Conservation (phyloP, 768 basidiomycete genomes). For the Aureoboletus auriporus region DNA sequence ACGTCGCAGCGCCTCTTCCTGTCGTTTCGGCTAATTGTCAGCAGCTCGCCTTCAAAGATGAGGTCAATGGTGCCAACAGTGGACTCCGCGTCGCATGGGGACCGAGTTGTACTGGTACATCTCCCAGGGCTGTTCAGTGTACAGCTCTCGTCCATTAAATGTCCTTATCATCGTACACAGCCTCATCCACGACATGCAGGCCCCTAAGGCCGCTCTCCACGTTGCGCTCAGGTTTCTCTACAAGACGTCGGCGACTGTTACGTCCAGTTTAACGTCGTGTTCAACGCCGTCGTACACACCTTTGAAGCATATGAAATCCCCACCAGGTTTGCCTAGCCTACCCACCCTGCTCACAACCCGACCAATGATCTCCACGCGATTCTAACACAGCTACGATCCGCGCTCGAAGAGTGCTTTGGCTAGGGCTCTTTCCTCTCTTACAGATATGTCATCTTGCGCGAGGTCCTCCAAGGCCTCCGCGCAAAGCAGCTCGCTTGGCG, state of each 20-base stretch:
- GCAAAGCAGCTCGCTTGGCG: background rate
- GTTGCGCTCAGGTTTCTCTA: constrained; percentile 52
- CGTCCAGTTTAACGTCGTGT: constrained; percentile 84
- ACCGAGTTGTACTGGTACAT: no score
- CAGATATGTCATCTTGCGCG: constrained; percentile 13
- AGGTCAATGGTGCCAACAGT: constrained; percentile 12
- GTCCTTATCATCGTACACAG: constrained; percentile 8
- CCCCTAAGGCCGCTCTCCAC: constrained; percentile 67
- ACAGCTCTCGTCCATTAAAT: no score
- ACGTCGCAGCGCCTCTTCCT: constrained; percentile 11
- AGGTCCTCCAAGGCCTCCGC: constrained; percentile 35
- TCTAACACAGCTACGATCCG: constrained; percentile 34
- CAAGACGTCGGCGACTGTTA: constrained; percentile 84
- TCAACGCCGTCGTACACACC: constrained; percentile 73
- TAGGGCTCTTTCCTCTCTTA: constrained; percentile 26
- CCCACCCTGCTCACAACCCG: no score
- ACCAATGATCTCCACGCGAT: constrained; percentile 41
- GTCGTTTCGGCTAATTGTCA: background rate
- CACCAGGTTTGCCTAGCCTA: no score
- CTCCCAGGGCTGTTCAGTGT: no score
- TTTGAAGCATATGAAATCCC: constrained; percentile 73
- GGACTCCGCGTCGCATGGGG: constrained; percentile 21
- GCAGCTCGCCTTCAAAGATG: constrained; percentile 20
- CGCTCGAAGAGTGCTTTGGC: constrained; percentile 43
- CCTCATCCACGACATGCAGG: constrained; percentile 79